Evolutionary conservation across 768 basidiomycete species (phyloP).

Genomic region (Lactarius psammicola): DNA sequence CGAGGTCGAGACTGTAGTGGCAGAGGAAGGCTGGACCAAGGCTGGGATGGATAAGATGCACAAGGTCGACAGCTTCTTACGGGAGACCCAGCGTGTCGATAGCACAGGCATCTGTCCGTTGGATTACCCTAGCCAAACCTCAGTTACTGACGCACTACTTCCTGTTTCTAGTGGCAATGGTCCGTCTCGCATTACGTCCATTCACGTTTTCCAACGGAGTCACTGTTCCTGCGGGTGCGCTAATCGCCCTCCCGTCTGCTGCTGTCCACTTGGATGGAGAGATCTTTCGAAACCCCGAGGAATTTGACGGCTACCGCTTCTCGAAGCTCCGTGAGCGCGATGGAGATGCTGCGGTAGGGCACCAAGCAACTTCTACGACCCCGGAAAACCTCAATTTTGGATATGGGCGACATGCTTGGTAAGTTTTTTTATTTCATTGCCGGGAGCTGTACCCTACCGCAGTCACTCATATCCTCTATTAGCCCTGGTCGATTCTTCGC

Average conservation of each 20-base stretch:
- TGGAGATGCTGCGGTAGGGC: conserved; percentile 19
- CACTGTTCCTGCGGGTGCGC: conserved; percentile 41
- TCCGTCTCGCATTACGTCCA: conserved; percentile 31
- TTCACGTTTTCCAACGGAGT: conserved; percentile 39
- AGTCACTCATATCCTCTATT: no score
- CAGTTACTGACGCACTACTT: no score
- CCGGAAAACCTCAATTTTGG: conserved; percentile 36
- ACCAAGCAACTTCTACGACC: conserved; percentile 33
- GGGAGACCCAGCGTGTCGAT: no score
- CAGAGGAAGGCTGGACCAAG: no score
- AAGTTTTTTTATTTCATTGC: conserved; percentile 6
- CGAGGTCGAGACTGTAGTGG: no score
- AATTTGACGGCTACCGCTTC: conserved; percentile 46
- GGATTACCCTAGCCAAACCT: neutral
- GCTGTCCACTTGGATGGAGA: conserved; percentile 43
- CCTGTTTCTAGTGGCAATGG: conserved; percentile 24
- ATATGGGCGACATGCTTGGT: conserved; percentile 36
- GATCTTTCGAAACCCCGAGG: conserved; percentile 43
- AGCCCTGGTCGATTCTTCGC: conserved; percentile 26
- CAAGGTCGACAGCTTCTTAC: no score
- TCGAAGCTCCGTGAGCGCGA: conserved; percentile 32
- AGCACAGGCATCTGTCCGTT: no score
- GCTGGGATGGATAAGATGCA: no score
- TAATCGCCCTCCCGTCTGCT: conserved; percentile 35
- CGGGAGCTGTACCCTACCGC: neutral